Evolutionary conservation across 108 stramenopile species (phyloP).

Genomic region (Nitzschia putrida): DNA sequence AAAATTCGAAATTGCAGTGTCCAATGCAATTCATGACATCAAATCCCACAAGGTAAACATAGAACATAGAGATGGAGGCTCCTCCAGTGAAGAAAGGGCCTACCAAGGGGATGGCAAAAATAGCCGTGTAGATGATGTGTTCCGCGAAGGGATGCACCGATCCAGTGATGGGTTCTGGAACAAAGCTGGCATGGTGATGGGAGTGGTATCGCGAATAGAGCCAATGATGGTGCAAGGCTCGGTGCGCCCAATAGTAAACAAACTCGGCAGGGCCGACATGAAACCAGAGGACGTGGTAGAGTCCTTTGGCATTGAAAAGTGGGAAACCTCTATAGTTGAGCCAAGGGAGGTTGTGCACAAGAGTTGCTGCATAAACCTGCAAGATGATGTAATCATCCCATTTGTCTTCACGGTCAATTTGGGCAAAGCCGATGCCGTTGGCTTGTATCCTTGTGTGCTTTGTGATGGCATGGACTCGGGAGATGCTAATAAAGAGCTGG

Average conservation of each 20-base stretch:
- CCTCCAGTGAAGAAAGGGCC: slow-evolving; percentile 27
- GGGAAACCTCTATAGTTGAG: slow-evolving; percentile 22
- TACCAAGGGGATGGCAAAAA: slow-evolving; percentile 26
- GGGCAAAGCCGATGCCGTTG: slow-evolving; percentile 20
- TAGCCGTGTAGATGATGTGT: slow-evolving; percentile 29
- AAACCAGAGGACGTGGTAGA: slow-evolving; percentile 23
- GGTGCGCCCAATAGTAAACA: slow-evolving; percentile 28
- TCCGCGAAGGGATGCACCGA: slow-evolving; percentile 31
- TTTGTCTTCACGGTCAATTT: slow-evolving; percentile 30
- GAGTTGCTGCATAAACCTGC: slow-evolving; percentile 17
- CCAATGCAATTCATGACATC: slow-evolving; percentile 32
- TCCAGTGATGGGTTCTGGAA: slow-evolving; percentile 31
- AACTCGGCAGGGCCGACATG: slow-evolving; percentile 29
- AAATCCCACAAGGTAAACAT: slow-evolving; percentile 26
- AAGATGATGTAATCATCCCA: slow-evolving; percentile 33
- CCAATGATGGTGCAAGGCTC: slow-evolving; percentile 23
- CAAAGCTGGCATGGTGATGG: slow-evolving; percentile 33
- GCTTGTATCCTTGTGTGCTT: slow-evolving; percentile 25
- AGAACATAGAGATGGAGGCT: slow-evolving; percentile 31
- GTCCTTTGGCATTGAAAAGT: slow-evolving; percentile 13
- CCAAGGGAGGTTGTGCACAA: slow-evolving; percentile 23
- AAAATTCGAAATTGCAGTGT: slow-evolving; percentile 33
- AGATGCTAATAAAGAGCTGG: slow-evolving; percentile 22
- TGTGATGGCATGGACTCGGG: slow-evolving; percentile 20
- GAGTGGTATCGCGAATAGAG: slow-evolving; percentile 31